Evolutionary conservation across 2,329 filamentous ascomycete species (phyloP).

Genomic region (Trichophyton schoenleinii): DNA sequence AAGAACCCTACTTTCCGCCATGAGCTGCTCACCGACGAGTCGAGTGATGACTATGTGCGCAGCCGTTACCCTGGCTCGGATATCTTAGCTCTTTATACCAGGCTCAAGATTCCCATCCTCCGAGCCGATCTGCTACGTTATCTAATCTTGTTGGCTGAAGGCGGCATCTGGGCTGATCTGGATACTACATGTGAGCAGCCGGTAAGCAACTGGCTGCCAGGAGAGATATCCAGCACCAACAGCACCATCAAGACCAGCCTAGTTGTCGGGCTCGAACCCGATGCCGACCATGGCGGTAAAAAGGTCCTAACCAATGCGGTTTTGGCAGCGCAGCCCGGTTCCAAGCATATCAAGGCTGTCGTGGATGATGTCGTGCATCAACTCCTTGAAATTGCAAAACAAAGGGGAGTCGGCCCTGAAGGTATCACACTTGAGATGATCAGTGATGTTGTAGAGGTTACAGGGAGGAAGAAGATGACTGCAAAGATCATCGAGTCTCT

Average conservation of each 20-base stretch:
- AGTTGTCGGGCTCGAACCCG: conserved; percentile 31
- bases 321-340: conserved; percentile 15
- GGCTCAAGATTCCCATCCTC: conserved; percentile 27
- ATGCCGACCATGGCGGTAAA: conserved; percentile 12
- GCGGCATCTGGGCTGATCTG: conserved; percentile 33
- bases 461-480: conserved; percentile 20
- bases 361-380: conserved; percentile 15
- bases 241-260: conserved; percentile 16
- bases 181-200: conserved; percentile 26
- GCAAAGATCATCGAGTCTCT: conserved; percentile 16
- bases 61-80: conserved; percentile 25
- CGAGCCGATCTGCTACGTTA: conserved; percentile 35
- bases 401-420: conserved; percentile 12
- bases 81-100: conserved; percentile 26
- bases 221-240: conserved; percentile 16
- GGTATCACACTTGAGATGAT: conserved; percentile 18
- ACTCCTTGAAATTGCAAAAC: conserved; percentile 14
- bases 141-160: conserved; percentile 29
- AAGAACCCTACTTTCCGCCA: conserved; percentile 19
- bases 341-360: conserved; percentile 13
- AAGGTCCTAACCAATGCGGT: conserved; percentile 18
- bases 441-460: conserved; percentile 19
- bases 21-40: conserved; percentile 23
- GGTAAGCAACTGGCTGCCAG: conserved; percentile 28
- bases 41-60: conserved; percentile 23